Percentiles rank a stretch among this genome's conserved stretches.
Evolutionary conservation across 2,329 filamentous ascomycete genomes (phyloP).

Genomic region (Ascochyta pisi): DNA sequence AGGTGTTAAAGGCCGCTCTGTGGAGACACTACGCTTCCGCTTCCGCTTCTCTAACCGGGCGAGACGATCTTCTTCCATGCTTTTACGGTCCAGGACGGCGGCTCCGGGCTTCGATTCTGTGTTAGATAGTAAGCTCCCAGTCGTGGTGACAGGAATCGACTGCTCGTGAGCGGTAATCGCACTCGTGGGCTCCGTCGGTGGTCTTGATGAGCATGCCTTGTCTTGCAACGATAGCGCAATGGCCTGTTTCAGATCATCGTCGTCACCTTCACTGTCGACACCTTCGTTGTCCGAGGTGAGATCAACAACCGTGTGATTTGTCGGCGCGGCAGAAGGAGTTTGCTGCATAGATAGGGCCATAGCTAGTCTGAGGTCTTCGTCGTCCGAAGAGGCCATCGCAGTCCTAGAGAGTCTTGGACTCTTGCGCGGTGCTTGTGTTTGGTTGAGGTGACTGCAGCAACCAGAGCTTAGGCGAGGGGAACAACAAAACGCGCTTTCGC

Average conservation of each 20-base stretch:
- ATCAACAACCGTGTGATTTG: conserved; percentile 20
- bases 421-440: neutral
- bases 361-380: conserved; percentile 37
- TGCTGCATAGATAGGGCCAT: conserved; percentile 40
- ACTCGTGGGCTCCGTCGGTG: neutral
- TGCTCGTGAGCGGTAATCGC: neutral
- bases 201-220: neutral
- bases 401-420: neutral
- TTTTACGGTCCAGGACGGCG: conserved; percentile 72
- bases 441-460: neutral
- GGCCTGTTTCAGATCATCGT: conserved; percentile 35
- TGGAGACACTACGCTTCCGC: conserved; percentile 65
- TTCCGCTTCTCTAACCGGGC: conserved; percentile 69
- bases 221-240: conserved; percentile 39
- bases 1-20: conserved; percentile 40
- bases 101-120: conserved; percentile 42
- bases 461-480: neutral
- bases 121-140: neutral
- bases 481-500: conserved; percentile 24
- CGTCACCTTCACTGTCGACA: conserved; percentile 13
- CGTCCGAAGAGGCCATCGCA: conserved; percentile 35
- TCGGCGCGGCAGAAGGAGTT: conserved; percentile 12
- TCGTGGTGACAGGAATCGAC: neutral
- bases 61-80: conserved; percentile 86
- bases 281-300: conserved; percentile 28